Conservation (phyloP, 1,139 yeast species). For the Yamadazyma sp. region DNA sequence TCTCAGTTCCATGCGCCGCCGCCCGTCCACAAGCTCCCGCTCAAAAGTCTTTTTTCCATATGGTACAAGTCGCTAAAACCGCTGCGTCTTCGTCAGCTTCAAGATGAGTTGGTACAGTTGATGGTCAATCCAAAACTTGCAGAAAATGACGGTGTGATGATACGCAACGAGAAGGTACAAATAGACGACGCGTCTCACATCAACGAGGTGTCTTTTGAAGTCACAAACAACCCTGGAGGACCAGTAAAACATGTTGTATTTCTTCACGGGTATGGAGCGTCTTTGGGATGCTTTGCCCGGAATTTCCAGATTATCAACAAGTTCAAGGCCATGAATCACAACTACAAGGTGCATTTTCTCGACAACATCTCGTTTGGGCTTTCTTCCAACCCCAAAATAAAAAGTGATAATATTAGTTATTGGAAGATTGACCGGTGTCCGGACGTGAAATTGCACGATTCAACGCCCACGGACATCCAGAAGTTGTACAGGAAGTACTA, state of each 20-base stretch:
- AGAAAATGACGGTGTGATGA: slow-evolving; percentile 24
- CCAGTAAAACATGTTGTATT: slow-evolving; percentile 54
- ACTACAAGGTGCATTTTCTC: slow-evolving; percentile 63
- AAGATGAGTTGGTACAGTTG: slow-evolving; percentile 34
- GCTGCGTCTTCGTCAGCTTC: slow-evolving; percentile 28
- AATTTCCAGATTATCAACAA: slow-evolving; percentile 56
- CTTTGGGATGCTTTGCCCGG: slow-evolving; percentile 80
- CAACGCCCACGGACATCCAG: slow-evolving; percentile 28
- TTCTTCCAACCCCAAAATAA: slow-evolving; percentile 61
- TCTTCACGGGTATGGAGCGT: slow-evolving; percentile 92
- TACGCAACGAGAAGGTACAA: slow-evolving; percentile 21
- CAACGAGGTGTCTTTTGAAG: slow-evolving; percentile 37
- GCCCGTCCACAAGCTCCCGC: slow-evolving; percentile 9
- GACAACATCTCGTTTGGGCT: slow-evolving; percentile 88
- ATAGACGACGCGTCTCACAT: slow-evolving; percentile 31
- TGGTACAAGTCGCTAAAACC: slow-evolving; percentile 36
- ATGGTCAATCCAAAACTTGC: slow-evolving; percentile 28
- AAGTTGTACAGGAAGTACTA: slow-evolving; percentile 42
- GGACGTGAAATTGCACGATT: slow-evolving; percentile 29
- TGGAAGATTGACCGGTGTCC: slow-evolving; percentile 30
- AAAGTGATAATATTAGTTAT: slow-evolving; percentile 15
- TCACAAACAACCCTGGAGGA: slow-evolving; percentile 21
- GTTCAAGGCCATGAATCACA: slow-evolving; percentile 39
- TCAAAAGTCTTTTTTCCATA: slow-evolving; percentile 12
- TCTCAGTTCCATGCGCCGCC: slow-evolving; percentile 3